Evolutionary conservation across 169 alveolate species (phyloP).

Genomic region (Plasmodium adleri): DNA sequence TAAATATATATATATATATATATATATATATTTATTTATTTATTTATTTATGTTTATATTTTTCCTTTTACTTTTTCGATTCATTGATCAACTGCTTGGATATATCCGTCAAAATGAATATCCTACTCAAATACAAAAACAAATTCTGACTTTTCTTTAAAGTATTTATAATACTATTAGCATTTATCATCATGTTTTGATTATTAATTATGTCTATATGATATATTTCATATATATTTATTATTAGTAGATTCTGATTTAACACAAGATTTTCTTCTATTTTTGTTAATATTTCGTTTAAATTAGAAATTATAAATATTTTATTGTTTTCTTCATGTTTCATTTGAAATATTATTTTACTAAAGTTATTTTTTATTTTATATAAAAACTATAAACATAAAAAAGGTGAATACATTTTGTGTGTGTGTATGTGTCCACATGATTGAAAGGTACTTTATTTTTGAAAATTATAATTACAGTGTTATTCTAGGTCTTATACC

Average conservation of each 20-base stretch:
- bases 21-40: neutral
- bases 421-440: neutral
- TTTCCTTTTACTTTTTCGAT: constrained; percentile 59
- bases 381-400: constrained; percentile 29
- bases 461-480: neutral
- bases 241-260: constrained; percentile 56
- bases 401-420: neutral
- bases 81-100: constrained; percentile 58
- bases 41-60: neutral
- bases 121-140: constrained; percentile 61
- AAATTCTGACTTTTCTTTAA: constrained; percentile 67
- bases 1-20: neutral
- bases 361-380: constrained; percentile 69
- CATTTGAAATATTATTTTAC: constrained; percentile 67
- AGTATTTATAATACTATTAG: constrained; percentile 46
- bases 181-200: constrained; percentile 73
- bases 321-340: constrained; percentile 73
- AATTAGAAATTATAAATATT: constrained; percentile 55
- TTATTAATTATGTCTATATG: constrained; percentile 70
- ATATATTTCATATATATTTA: constrained; percentile 68
- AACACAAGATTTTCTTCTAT: constrained; percentile 71
- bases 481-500: no score
- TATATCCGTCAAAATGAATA: constrained; percentile 65
- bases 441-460: neutral
- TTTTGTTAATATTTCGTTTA: constrained; percentile 64